Percentiles rank a stretch among this genome's conserved stretches.
phyloP scores from a whole-genome alignment of 1,139 yeast species.

The Kodamaea sp. region DNA sequence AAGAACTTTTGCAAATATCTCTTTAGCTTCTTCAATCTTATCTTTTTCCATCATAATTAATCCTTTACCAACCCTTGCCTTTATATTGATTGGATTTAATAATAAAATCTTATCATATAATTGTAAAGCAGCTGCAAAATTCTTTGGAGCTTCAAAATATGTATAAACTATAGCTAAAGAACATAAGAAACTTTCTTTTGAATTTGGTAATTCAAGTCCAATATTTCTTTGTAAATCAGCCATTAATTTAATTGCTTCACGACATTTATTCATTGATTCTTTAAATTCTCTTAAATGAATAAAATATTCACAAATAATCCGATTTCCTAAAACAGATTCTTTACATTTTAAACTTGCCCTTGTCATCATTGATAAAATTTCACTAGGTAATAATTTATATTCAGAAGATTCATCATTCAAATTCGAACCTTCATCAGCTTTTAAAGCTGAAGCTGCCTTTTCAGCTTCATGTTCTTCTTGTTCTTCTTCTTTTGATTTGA shows the following conservation, averaged over 20 bases:
- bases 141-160: slow-evolving; percentile 85
- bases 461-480: slow-evolving; percentile 13
- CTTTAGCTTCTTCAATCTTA: slow-evolving; percentile 50
- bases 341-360: slow-evolving; percentile 50
- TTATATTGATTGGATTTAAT: slow-evolving; percentile 46
- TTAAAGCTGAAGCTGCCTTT: slow-evolving; percentile 3
- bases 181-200: slow-evolving; percentile 60
- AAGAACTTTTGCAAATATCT: slow-evolving; percentile 50
- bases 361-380: slow-evolving; percentile 50
- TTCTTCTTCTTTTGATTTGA: slow-evolving; percentile 6
- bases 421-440: slow-evolving; percentile 11
- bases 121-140: slow-evolving; percentile 68
- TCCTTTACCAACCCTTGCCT: slow-evolving; percentile 80
- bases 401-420: slow-evolving; percentile 16
- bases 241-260: slow-evolving; percentile 56
- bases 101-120: slow-evolving; percentile 62
- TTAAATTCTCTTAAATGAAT: slow-evolving; percentile 62
- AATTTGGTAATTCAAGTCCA: slow-evolving; percentile 46
- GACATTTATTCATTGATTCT: slow-evolving; percentile 57
- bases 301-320: slow-evolving; percentile 62
- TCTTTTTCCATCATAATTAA: slow-evolving; percentile 68
- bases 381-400: slow-evolving; percentile 41
- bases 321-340: slow-evolving; percentile 55
- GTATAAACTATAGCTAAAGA: slow-evolving; percentile 76
- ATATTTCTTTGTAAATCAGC: slow-evolving; percentile 46